Evolutionary conservation across 2,329 filamentous ascomycete genomes (phyloP).

Genomic region (Neodidymelliopsis sp.): DNA sequence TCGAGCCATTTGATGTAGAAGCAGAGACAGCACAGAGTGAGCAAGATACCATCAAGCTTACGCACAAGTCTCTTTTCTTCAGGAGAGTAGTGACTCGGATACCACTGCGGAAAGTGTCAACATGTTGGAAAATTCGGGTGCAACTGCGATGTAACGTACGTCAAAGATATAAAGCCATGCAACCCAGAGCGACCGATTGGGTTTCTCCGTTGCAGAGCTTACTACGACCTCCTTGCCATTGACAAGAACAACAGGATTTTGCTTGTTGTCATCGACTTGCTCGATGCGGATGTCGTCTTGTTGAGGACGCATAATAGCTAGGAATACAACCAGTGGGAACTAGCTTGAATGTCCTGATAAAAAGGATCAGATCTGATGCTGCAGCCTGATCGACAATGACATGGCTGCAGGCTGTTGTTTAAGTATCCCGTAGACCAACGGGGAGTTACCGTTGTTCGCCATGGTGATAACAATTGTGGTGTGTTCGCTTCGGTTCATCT

Average conservation of each 20-base stretch:
- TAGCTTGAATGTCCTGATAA: no score
- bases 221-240: slow-evolving; percentile 26
- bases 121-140: neutral
- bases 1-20: slow-evolving; percentile 36
- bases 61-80: slow-evolving; percentile 29
- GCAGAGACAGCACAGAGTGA: slow-evolving; percentile 31
- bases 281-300: slow-evolving; percentile 12
- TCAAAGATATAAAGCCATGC: slow-evolving; percentile 33
- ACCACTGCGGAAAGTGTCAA: slow-evolving; percentile 18
- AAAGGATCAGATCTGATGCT: neutral
- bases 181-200: slow-evolving; percentile 17
- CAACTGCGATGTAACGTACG: slow-evolving; percentile 1
- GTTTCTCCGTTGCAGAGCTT: slow-evolving; percentile 31
- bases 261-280: slow-evolving; percentile 1
- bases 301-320: slow-evolving; percentile 4
- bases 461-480: slow-evolving; percentile 1
- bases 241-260: slow-evolving; percentile 16
- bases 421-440: slow-evolving; percentile 1
- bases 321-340: neutral
- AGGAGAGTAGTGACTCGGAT: slow-evolving; percentile 29
- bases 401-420: slow-evolving; percentile 2
- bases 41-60: slow-evolving; percentile 29
- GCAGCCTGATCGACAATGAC: neutral
- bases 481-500: slow-evolving; percentile 13
- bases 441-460: neutral